These are phyloP conservation scores for Aspergillus japonicus DNA, from an alignment of 2,329 filamentous ascomycete genomes.

Conservation along the genomic window DNA sequence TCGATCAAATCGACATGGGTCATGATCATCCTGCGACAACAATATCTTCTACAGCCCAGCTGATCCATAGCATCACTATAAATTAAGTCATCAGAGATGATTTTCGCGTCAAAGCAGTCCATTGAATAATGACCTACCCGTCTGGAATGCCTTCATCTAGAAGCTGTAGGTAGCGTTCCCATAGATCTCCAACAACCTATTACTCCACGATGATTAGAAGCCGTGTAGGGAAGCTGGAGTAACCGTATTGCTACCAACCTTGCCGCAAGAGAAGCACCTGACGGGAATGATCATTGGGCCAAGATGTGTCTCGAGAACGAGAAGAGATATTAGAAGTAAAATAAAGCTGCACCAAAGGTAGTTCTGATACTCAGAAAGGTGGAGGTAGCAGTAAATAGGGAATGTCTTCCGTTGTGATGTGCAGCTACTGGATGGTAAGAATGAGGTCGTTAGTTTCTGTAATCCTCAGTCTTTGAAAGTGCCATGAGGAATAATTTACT, in stretches of 20 bases:
- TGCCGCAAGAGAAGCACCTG: conserved; percentile 97
- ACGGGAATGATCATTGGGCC: conserved; percentile 90
- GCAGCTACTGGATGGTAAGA: neutral
- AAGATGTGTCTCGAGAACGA: neutral
- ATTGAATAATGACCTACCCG: conserved; percentile 57
- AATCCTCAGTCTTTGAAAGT: neutral
- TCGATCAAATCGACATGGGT: conserved; percentile 98
- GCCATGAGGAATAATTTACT: neutral
- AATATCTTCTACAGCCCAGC: conserved; percentile 91
- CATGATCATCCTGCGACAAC: conserved; percentile 99
- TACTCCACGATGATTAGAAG: conserved; percentile 7
- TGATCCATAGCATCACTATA: conserved; percentile 90
- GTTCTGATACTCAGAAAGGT: neutral
- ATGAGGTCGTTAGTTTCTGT: neutral
- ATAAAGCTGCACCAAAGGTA: neutral
- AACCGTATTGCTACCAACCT: conserved; percentile 59
- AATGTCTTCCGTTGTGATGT: neutral
- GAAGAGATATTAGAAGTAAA: neutral
- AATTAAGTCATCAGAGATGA: conserved; percentile 13
- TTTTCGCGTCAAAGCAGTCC: neutral
- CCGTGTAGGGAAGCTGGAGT: conserved; percentile 6
- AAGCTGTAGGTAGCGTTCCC: conserved; percentile 90
- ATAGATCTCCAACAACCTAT: conserved; percentile 93
- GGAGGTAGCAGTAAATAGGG: too few species aligned
- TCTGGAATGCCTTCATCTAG: conserved; percentile 75